phyloP scores from a whole-genome alignment of 371 early-diverging fungal species.

The Mortierella sp. region DNA sequence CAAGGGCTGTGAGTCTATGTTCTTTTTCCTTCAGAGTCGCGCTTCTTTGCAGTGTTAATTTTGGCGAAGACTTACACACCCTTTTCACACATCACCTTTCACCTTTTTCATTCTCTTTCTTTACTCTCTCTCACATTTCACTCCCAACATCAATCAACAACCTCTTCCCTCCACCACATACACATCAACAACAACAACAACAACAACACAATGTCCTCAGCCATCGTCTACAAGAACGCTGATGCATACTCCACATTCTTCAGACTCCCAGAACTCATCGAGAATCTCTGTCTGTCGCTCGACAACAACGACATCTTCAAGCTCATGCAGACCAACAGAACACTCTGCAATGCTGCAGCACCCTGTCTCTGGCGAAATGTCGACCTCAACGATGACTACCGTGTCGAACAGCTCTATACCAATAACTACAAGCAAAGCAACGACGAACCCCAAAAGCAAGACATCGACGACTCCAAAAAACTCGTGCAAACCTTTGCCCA shows the following conservation, averaged over 20 bases:
- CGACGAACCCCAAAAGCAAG: background rate
- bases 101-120: background rate
- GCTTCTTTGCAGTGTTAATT: no score
- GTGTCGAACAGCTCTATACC: background rate
- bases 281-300: background rate
- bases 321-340: background rate
- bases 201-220: background rate
- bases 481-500: no score
- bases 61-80: no score
- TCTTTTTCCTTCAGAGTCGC: no score
- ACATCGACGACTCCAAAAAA: no score
- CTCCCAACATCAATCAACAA: background rate
- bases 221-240: background rate
- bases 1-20: no score
- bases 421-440: background rate
- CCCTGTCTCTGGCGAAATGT: background rate
- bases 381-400: background rate
- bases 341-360: background rate
- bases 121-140: background rate
- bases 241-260: background rate
- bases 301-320: background rate
- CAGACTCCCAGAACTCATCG: background rate
- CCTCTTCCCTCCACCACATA: background rate
- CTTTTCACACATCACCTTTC: no score
- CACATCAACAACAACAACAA: no score